Evolutionary conservation across 495 filamentous ascomycete genomes (phyloP).

Genomic region (Tuber microsphaerosporum): DNA sequence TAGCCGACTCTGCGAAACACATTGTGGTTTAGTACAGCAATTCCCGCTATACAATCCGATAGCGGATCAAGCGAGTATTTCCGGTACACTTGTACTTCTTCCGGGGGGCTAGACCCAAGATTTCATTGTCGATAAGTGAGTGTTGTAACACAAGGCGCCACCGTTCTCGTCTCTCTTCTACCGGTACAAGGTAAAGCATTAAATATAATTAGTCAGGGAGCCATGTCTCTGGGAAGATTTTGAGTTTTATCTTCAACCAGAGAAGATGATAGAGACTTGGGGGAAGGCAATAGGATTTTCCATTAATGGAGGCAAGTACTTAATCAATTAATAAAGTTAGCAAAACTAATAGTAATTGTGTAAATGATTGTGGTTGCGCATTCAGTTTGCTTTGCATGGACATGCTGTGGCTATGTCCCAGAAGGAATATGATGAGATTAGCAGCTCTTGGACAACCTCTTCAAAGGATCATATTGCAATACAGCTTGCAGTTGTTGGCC

Average conservation of each 20-base stretch:
- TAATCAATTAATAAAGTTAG: not conserved
- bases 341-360: not conserved
- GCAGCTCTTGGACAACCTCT: not conserved
- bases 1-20: no score
- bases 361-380: not conserved
- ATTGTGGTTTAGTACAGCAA: no score
- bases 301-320: not conserved
- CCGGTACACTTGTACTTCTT: no score
- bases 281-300: not conserved
- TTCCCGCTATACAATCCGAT: no score
- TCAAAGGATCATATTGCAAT: not conserved
- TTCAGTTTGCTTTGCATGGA: slow-evolving; percentile 10
- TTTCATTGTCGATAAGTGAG: no score
- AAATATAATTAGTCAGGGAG: no score
- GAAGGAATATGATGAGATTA: not conserved
- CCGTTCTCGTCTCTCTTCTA: no score
- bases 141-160: no score
- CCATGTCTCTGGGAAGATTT: not conserved
- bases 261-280: not conserved
- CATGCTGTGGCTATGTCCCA: not conserved
- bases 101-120: no score
- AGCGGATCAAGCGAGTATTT: no score
- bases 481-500: slow-evolving; percentile 5
- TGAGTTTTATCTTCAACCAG: slow-evolving; percentile 1
- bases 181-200: no score